phyloP scores from a whole-genome alignment of 495 filamentous ascomycete species.

The Talaromyces ruber region DNA sequence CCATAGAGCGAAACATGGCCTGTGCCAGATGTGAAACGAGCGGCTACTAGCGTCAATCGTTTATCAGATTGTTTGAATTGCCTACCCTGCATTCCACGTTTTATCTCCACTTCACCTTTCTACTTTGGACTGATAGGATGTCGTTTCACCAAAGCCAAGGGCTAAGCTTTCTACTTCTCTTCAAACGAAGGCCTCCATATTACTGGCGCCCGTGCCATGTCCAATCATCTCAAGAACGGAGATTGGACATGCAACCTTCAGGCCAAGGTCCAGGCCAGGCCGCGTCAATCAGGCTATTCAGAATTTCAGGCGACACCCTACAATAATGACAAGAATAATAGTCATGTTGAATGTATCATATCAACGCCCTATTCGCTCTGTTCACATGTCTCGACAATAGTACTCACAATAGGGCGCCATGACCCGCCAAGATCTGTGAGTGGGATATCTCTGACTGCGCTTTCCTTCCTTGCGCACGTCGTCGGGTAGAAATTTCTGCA shows the following conservation, averaged over 20 bases:
- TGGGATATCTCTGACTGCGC: background rate
- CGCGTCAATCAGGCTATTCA: background rate
- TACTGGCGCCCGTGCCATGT: background rate
- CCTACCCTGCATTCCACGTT: background rate
- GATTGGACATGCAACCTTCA: background rate
- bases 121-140: background rate
- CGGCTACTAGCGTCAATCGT: background rate
- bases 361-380: background rate
- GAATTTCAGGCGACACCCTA: background rate
- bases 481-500: background rate
- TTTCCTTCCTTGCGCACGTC: background rate
- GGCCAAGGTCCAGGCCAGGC: background rate
- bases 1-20: background rate
- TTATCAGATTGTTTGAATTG: background rate
- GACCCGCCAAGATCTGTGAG: background rate
- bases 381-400: background rate
- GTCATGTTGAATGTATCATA: background rate
- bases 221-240: background rate
- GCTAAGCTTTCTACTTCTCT: background rate
- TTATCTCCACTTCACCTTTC: background rate
- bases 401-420: background rate
- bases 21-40: constrained; percentile 3
- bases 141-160: background rate
- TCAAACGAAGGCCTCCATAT: background rate
- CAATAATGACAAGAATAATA: background rate